Percentiles rank a stretch among this genome's conserved stretches.
Evolutionary conservation across 805 yeast genomes (phyloP).

Genomic region (Wickerhamiella azymoides): DNA sequence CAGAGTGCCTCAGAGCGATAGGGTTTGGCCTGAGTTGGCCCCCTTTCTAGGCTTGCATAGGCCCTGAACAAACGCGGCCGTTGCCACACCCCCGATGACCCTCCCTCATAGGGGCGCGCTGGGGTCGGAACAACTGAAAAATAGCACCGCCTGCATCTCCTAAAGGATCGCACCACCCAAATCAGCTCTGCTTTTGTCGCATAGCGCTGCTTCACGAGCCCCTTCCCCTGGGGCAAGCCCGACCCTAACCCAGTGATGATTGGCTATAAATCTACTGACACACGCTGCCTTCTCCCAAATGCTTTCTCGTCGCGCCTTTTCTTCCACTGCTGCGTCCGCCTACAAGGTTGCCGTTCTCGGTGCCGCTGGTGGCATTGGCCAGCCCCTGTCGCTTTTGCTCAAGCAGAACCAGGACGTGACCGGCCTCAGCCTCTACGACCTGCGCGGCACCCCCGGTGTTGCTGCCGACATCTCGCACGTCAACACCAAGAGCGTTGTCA

Average conservation of each 20-base stretch:
- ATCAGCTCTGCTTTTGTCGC: no score
- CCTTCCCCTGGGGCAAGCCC: no score
- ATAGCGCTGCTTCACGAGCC: no score
- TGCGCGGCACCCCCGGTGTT: constrained; percentile 89
- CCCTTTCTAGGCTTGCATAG: no score
- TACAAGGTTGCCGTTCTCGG: constrained; percentile 74
- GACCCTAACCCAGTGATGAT: not conserved
- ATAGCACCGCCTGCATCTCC: no score
- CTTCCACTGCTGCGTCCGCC: constrained; percentile 21
- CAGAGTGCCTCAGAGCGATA: no score
- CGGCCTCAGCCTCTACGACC: constrained; percentile 72
- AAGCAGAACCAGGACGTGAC: constrained; percentile 83
- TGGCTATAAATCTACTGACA: not conserved
- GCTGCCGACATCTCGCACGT: constrained; percentile 92
- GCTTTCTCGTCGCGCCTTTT: constrained; percentile 18
- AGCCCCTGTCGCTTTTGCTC: constrained; percentile 68
- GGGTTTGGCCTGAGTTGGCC: no score
- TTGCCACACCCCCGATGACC: no score
- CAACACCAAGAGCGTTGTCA: constrained; percentile 81
- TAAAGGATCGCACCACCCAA: no score
- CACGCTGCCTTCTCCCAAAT: not conserved
- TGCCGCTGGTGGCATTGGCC: constrained; percentile 97
- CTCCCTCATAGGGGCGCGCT: no score
- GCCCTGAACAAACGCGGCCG: no score
- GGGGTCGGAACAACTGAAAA: no score